These are phyloP conservation scores for Durusdinium trenchii DNA, from an alignment of 73 alveolate genomes.

Conservation along the genomic window DNA sequence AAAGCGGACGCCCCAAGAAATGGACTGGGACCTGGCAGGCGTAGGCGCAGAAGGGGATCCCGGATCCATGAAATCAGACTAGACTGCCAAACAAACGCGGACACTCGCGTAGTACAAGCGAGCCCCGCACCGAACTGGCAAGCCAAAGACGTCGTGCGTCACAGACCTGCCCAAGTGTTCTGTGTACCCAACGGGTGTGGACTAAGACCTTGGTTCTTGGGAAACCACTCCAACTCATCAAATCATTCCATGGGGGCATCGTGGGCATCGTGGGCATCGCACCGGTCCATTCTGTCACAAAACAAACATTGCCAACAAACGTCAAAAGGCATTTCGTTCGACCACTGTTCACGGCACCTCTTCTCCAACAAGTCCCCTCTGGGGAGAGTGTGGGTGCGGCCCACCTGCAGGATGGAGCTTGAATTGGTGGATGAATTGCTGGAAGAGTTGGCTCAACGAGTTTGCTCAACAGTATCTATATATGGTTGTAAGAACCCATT, in stretches of 20 bases:
- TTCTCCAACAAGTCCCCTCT: constrained; percentile 78
- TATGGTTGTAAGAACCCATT: no score
- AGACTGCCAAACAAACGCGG: no score
- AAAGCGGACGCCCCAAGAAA: not conserved
- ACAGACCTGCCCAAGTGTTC: no score
- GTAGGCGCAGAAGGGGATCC: not conserved
- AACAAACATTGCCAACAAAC: not conserved
- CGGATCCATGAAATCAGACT: not conserved
- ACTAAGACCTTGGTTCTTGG: no score
- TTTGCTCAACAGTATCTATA: no score
- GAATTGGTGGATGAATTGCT: no score
- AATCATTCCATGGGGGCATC: no score
- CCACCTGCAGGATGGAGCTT: no score
- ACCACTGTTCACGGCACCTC: not conserved
- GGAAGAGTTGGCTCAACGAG: no score
- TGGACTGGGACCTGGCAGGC: not conserved
- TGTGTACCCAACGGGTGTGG: no score
- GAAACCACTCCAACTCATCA: no score
- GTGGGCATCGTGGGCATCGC: no score
- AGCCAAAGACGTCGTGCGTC: constrained; percentile 46
- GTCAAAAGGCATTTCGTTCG: not conserved
- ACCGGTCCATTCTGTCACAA: not conserved
- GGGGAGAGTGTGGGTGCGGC: constrained; percentile 61
- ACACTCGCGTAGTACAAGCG: not conserved
- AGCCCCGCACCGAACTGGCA: constrained; percentile 27